Base-by-base conservation (phyloP, 2,329 filamentous ascomycete species). In the Capronia epimyces region DNA sequence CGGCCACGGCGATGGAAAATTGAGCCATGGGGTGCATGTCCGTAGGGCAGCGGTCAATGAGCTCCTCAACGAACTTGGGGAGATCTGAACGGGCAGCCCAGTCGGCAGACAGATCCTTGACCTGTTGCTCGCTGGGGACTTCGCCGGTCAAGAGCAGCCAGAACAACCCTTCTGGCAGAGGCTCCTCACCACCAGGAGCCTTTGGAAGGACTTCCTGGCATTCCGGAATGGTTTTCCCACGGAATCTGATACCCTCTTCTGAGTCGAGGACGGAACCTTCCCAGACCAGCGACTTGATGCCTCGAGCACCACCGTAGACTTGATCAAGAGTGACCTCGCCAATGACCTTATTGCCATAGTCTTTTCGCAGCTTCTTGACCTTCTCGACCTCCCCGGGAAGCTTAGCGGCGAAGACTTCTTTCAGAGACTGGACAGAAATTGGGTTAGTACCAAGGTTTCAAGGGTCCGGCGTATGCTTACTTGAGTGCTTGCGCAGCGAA, bases 1-100 rank as follows among this genome's bases (percentile, higher is more conserved):
- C 93, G 64, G 87, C 95, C 66, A 98, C 89, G 67, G 93, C 93
- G 67, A 98, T 79, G 54, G 93, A 97, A 82, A 98, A 94, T 79
- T 98, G 93, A 59, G 93, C 91, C 93, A 98, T 98, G 72, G 93
- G 93, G 83, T 98, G 93, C 64, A 98, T 88, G 74, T 95, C 89
- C 77, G 81, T 93, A 65, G 93, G 93, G 87, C 91, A 97, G 80
- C 93, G 89, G 84, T 98, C 93, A 76, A 98, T 95, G 71, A 98
- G 86, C 80, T 98, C 93, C 80, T 95, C 90, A 68, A 98, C 82
- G 76, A 95, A 97, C 79, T 95, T 95, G 77, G 93, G 93, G 63
- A 98, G 78, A 67, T 94, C 89, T 75, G 93, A 89, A 67, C 93
- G 90, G 69, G 93, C 93, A 71, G 93, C 93, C 93, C 91, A 97